phyloP scores from a whole-genome alignment of 352 stramenopile species.

The Globisporangium paroecandrum region DNA sequence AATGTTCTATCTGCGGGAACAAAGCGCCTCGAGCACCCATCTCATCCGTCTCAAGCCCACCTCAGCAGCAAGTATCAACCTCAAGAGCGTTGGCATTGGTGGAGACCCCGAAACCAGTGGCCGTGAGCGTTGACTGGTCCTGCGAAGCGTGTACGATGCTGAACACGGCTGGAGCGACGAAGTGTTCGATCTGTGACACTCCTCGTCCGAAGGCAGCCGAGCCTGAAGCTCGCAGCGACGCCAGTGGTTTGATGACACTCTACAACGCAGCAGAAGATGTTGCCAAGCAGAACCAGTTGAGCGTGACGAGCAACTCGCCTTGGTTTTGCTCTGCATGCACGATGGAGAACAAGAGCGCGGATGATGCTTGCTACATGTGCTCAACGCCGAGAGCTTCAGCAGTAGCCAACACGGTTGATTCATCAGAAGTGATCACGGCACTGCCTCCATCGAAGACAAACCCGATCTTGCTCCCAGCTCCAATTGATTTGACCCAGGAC shows the following conservation, averaged over 20 bases:
- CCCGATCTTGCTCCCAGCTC: conserved; percentile 20
- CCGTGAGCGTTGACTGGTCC: conserved; percentile 47
- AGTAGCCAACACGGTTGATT: conserved; percentile 34
- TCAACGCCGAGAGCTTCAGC: conserved; percentile 42
- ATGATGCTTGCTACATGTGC: conserved; percentile 73
- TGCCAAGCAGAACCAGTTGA: conserved; percentile 26
- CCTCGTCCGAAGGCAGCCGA: conserved; percentile 24
- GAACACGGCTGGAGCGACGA: conserved; percentile 47
- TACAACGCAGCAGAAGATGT: conserved; percentile 64
- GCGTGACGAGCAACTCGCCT: conserved; percentile 12
- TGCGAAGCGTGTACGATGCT: conserved; percentile 80
- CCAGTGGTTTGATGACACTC: conserved; percentile 61
- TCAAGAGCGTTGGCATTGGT: conserved; percentile 48
- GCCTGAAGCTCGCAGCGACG: conserved; percentile 19
- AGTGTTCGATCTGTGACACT: conserved; percentile 77
- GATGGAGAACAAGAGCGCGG: conserved; percentile 65
- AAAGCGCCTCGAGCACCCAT: conserved; percentile 24
- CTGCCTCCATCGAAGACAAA: conserved; percentile 27
- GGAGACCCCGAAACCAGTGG: conserved; percentile 17
- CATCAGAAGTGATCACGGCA: conserved; percentile 30
- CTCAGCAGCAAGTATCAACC: conserved; percentile 29
- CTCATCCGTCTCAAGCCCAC: conserved; percentile 14
- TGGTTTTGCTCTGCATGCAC: conserved; percentile 74
- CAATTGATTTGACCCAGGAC: conserved; percentile 38
- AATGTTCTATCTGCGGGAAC: conserved; percentile 70